Conservation (phyloP, 83 land plant species). For the Diphasiastrum complanatum region DNA sequence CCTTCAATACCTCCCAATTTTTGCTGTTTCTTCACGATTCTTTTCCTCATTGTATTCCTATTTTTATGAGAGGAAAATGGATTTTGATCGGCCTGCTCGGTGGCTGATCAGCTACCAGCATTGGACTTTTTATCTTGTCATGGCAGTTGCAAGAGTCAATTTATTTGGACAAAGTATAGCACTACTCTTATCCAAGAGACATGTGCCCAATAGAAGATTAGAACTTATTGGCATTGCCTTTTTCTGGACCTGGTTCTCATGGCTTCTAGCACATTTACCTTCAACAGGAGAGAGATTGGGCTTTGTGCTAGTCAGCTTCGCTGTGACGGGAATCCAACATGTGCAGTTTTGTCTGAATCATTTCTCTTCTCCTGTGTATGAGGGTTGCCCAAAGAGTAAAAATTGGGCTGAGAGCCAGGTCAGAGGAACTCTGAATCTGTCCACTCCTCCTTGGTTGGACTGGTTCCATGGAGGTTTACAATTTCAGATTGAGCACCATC, state of each 20-base stretch:
- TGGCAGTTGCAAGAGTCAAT: slow-evolving; percentile 75
- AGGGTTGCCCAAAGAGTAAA: slow-evolving; percentile 53
- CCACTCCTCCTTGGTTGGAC: slow-evolving; percentile 67
- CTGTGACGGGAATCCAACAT: slow-evolving; percentile 68
- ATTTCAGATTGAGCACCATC: slow-evolving; percentile 73
- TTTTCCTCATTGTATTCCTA: slow-evolving; percentile 49
- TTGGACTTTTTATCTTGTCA: slow-evolving; percentile 72
- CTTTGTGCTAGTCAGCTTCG: slow-evolving; percentile 57
- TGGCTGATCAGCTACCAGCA: slow-evolving; percentile 75
- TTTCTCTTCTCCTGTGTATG: slow-evolving; percentile 61
- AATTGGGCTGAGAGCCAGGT: slow-evolving; percentile 63
- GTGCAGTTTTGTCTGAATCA: slow-evolving; percentile 84
- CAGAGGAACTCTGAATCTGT: slow-evolving; percentile 59
- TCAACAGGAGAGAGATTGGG: slow-evolving; percentile 42
- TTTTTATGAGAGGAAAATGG: slow-evolving; percentile 61
- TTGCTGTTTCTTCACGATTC: slow-evolving; percentile 53
- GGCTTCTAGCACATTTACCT: slow-evolving; percentile 56
- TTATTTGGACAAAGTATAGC: slow-evolving; percentile 55
- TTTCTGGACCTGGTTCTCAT: slow-evolving; percentile 70
- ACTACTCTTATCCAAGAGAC: slow-evolving; percentile 42
- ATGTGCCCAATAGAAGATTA: slow-evolving; percentile 40
- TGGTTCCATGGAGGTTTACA: slow-evolving; percentile 93
- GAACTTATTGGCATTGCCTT: slow-evolving; percentile 51
- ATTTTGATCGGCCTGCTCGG: slow-evolving; percentile 52
- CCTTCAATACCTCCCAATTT: slow-evolving; percentile 70